Base-by-base conservation (phyloP, 345 rosid genomes). In the Schrenkiella parvula region DNA sequence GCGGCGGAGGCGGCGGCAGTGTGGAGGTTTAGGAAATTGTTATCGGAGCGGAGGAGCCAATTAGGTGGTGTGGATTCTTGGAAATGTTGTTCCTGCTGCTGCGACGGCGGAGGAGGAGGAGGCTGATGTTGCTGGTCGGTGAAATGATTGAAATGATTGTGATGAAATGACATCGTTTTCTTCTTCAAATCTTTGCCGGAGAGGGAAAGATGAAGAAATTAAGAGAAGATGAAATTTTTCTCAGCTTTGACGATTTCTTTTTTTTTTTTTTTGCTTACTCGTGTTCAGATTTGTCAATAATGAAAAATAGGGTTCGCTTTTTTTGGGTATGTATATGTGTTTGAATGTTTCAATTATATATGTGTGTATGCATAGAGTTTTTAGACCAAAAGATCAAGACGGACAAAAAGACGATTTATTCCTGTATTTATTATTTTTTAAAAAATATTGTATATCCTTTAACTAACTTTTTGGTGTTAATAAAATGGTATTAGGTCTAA, bases 11-110 rank as follows among this genome's bases (percentile, higher is more conserved):
- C 47, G 32, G 82, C 47, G 55, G 82, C 26, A 11, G 96, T 88
- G 68, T 87, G 92, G 25, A 89, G 93, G 81, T 91, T 91, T 15
- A 95, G 80, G 83, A 93, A 93, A 74, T 87, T 89, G 64, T 82
- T 84, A 62, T 77, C 82, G 48, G 82, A 58, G 26, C 92, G 88
- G 82, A 91, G 89, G 66, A 87, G 85, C 98, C 99, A 92, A 70
- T 80, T 92, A 23, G 74, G 73, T 7, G 93, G 83, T 34, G 84
- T 18, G 10, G 79, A 75, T 78, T 84, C 91, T 1, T 78, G 57
- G 31, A 82, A 69, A 70, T 79, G 80, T 37, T 74, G 81, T 17
- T 70, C 80, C 1, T 79, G 87, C 4, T 74, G 86, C 3, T 75
- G 86, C 3, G 67, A 85, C 22, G 64, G 90, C n/a, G 48, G 74